Percentiles rank a stretch among this genome's conserved stretches.
Conservation (phyloP, 768 basidiomycete genomes). For the Gloeostereum incarnatum region DNA sequence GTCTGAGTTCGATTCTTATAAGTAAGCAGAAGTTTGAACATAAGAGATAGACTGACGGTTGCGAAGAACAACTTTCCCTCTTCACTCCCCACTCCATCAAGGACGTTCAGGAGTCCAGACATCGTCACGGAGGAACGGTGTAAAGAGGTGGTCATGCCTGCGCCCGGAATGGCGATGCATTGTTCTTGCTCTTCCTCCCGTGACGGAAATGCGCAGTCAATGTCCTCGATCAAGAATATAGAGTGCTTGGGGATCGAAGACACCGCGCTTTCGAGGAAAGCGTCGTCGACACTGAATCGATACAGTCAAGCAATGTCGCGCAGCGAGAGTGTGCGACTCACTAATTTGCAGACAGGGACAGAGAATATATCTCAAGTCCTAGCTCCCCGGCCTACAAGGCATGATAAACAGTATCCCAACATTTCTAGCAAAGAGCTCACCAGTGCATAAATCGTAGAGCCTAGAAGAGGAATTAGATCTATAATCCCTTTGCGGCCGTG, state of each 20-base stretch:
- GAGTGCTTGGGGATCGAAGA: slow-evolving; percentile 38
- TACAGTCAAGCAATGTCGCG: not conserved
- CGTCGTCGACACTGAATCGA: slow-evolving; percentile 32
- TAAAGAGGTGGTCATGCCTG: not conserved
- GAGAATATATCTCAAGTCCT: slow-evolving; percentile 73
- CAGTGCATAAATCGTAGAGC: slow-evolving; percentile 45
- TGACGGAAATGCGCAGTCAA: slow-evolving; percentile 49
- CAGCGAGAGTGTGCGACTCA: slow-evolving; percentile 16
- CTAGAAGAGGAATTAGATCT: slow-evolving; percentile 28
- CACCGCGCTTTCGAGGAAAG: slow-evolving; percentile 33
- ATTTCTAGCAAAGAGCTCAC: slow-evolving; percentile 13
- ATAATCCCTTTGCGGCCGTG: slow-evolving; percentile 16
- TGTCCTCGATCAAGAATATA: slow-evolving; percentile 52
- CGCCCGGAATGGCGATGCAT: not conserved
- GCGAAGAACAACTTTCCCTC: slow-evolving; percentile 23
- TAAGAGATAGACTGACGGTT: slow-evolving; percentile 10
- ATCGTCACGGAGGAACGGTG: slow-evolving; percentile 6
- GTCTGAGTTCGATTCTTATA: slow-evolving; percentile 22
- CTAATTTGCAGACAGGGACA: slow-evolving; percentile 41
- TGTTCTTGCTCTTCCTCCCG: slow-evolving; percentile 25
- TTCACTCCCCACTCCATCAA: slow-evolving; percentile 22
- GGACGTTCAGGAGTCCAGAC: slow-evolving; percentile 22
- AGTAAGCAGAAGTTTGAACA: not conserved
- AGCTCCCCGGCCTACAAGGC: slow-evolving; percentile 45
- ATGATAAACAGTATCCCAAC: slow-evolving; percentile 1